Evolutionary conservation across 2,329 filamentous ascomycete genomes (phyloP).

Genomic region (Tolypocladium tropicale): DNA sequence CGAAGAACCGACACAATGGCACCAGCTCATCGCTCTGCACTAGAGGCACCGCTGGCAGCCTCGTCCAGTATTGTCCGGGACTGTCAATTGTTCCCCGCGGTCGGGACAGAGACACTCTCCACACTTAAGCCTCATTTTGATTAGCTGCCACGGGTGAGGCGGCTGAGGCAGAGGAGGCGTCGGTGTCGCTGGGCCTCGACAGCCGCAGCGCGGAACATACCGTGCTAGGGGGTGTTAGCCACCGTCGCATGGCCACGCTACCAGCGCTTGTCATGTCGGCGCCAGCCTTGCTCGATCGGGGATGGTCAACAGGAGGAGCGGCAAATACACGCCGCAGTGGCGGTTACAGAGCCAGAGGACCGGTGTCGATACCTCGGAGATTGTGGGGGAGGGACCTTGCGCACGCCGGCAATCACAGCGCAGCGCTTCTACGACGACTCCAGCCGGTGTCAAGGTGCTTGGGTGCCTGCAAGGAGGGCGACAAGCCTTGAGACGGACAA

Average conservation of each 20-base stretch:
- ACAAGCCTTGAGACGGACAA: neutral
- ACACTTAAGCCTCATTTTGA: neutral
- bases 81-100: neutral
- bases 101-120: neutral
- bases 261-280: neutral
- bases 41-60: neutral
- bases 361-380: neutral
- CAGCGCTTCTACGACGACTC: neutral
- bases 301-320: neutral
- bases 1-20: neutral
- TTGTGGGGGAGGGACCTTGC: neutral
- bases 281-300: neutral
- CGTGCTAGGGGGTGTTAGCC: neutral
- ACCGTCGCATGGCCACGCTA: slow-evolving; percentile 3
- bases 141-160: slow-evolving; percentile 4
- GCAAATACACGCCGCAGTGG: neutral
- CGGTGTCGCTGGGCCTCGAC: neutral
- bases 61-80: neutral
- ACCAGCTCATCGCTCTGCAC: neutral
- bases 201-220: slow-evolving; percentile 3
- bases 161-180: neutral
- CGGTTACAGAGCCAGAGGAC: neutral
- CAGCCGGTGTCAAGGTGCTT: neutral
- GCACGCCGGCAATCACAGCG: neutral
- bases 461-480: neutral